Base-by-base conservation (phyloP, 1,284 basidiomycete genomes). In the Sporisorium exsertum region DNA sequence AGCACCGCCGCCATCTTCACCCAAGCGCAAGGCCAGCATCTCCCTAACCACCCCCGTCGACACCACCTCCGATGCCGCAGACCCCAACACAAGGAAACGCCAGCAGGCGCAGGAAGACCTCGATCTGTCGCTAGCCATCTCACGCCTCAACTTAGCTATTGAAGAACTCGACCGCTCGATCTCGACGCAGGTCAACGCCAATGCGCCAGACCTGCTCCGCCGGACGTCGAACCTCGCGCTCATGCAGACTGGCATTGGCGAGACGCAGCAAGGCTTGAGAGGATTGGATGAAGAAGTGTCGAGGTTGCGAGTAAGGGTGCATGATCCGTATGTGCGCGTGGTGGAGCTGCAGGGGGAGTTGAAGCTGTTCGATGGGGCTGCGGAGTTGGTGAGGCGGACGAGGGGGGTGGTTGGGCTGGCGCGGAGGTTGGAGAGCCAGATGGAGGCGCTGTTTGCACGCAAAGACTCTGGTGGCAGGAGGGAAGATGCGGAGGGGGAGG, bases 91-190 rank as follows among this genome's bases (percentile, higher is more conserved):
- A 29, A 47, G 64, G 18, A 63, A 63, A 35, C 49, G 56, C 37
- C 60, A 59, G 22, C 66, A 66, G 18, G 59, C 54, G 5, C 58
- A 64, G 37, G 64, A 68, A 37, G 74, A 79, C 13, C 42, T 77
- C 18, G 75, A 79, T 29, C 58, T 79, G 5, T 69, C 68, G 2
- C 71, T 78, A 10, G 65, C 75, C 45, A 72, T 79, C 37, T 66
- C 75, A 1, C 69, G 78, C 6, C 68, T 79, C 35, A 78, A 77
- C 18, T 46, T 79, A 2, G 72, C 72, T 2, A 79, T 79, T 27
- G 75, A 77, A 37, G 75, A 77, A 33, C 58, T 79, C 15, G 64
- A 74, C 43, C 43, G 64, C 18, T 58, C 63, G 4, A 74, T 79
- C 29, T 52, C 63, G 8, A 51, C 52, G 1, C 50, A 78, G 27